A percentile compares a stretch with the other conserved stretches of the same genome.
phyloP scores from a whole-genome alignment of 176 grass and related monocot genomes.

The Aegilops sharonensis region DNA sequence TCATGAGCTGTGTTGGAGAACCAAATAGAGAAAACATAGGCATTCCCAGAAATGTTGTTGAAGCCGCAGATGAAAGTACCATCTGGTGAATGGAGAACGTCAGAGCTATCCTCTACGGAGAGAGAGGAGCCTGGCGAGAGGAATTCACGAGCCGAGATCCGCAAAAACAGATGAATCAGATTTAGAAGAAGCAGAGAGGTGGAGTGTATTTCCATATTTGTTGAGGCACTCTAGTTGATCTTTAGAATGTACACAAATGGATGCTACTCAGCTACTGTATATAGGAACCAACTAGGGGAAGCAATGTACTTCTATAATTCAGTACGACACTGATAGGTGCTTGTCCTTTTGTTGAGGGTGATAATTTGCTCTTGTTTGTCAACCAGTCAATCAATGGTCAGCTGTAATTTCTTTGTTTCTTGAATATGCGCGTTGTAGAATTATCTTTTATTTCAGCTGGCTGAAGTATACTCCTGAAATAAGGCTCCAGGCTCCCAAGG shows the following conservation, averaged over 20 bases:
- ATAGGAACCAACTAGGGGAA: neutral
- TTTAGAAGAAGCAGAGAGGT: neutral
- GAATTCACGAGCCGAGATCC: conserved; percentile 3
- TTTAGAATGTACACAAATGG: neutral
- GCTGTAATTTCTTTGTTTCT: neutral
- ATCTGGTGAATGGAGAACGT: conserved; percentile 22
- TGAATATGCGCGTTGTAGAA: neutral
- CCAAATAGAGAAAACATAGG: conserved; percentile 41
- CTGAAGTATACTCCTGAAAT: neutral
- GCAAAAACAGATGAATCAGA: neutral
- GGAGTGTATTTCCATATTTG: conserved; percentile 10
- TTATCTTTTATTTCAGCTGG: neutral
- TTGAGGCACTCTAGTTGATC: neutral
- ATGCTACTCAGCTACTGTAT: too few relatives aligned
- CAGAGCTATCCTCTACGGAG: conserved; percentile 8
- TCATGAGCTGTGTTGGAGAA: neutral
- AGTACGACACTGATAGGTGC: neutral
- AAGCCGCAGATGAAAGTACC: conserved; percentile 45
- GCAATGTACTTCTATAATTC: too few relatives aligned
- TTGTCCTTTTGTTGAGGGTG: too few relatives aligned
- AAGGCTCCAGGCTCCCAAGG: neutral
- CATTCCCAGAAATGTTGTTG: conserved; percentile 11
- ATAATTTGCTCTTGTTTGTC: neutral
- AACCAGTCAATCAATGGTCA: neutral
- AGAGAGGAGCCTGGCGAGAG: conserved; percentile 25